A percentile compares a stretch with the other conserved stretches of the same genome.
These are phyloP conservation scores for Talaromyces sp. DNA, from an alignment of 2,329 filamentous ascomycete genomes.

Conservation along the genomic window DNA sequence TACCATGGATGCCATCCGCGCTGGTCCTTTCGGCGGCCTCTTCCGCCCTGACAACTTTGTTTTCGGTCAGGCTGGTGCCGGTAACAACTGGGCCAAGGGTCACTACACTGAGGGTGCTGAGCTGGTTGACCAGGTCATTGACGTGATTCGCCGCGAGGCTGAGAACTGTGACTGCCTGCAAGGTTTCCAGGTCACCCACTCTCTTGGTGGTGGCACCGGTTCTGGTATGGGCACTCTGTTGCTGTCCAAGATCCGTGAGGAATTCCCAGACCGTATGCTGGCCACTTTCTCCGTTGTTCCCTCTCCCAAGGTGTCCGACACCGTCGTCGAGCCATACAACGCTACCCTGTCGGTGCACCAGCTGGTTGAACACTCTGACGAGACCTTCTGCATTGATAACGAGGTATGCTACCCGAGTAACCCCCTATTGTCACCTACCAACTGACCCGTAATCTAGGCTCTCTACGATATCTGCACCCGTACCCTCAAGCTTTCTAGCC, in stretches of 20 bases:
- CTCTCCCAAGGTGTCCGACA: constrained; percentile 99
- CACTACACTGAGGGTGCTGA: constrained; percentile 99
- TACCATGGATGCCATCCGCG: constrained; percentile 99
- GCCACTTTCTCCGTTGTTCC: constrained; percentile 98
- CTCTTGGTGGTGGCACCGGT: constrained; percentile 99
- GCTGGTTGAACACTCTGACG: constrained; percentile 99
- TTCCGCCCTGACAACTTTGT: constrained; percentile 99
- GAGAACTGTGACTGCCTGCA: constrained; percentile 99
- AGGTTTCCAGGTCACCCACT: constrained; percentile 99
- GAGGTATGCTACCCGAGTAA: constrained; percentile 52
- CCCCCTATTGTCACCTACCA: background rate
- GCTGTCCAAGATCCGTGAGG: constrained; percentile 99
- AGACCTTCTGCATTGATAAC: constrained; percentile 99
- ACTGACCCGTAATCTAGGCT: constrained; percentile 47
- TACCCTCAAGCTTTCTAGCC: constrained; percentile 97
- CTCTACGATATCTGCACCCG: constrained; percentile 99
- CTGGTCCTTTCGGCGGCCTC: constrained; percentile 95
- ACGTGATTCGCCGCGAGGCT: constrained; percentile 97
- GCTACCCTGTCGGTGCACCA: constrained; percentile 98
- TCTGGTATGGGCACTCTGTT: constrained; percentile 99
- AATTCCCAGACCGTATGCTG: constrained; percentile 99
- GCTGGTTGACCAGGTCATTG: constrained; percentile 95
- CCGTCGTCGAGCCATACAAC: constrained; percentile 99
- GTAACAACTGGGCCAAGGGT: constrained; percentile 99
- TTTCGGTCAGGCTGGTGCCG: constrained; percentile 98